Evolutionary conservation across 2,329 filamentous ascomycete species (phyloP), one percentile per base, ranked within the genome.

Genomic region (Fusarium pseudonygamai): DNA sequence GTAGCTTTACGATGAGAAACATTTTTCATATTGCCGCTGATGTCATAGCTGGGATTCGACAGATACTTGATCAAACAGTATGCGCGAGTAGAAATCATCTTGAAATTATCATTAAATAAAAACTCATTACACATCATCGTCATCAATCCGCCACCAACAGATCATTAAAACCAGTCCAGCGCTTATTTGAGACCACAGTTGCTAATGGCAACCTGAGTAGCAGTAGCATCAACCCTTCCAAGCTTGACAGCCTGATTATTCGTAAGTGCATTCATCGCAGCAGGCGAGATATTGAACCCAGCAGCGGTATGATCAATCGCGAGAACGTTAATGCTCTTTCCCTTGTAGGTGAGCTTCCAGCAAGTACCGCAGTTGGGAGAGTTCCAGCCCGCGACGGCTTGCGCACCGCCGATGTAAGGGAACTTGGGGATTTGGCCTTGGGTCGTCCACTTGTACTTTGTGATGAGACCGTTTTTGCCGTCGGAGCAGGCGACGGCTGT

Each of bases 381-480:
- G 83, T 89, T 89, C 87, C 87, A 90, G 45, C 86, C 85, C 14
- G 78, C 78, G n/a, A 91, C 79, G 42, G 82, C 85, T 7, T 84
- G 81, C 6, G 84, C 82, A 28, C 88, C 90, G 24, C 87, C 90
- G 65, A 91, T 86, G 80, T 85, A 83, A 15, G 88, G 87, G 80
- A 89, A 91, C 40, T 75, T 73, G 20, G 84, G 83, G 69, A 90
- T 82, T 22, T 84, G 76, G 59, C 85, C 85, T 79, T 90, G 87
- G 0, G 82, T 89, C 56, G 82, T 76, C 88, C 88, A 93, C 73
- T 84, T 85, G 83, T 89, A 89, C 75, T 85, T 87, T 74, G 87
- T 90, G 71, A 88, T 88, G 64, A 94, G 86, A 60, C 92, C 92
- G 81, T 93, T 91, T 63, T 71, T 47, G 58, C 92, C 92, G 78